phyloP scores from a whole-genome alignment of 139 green algal genomes.

The Zygnema circumcarinatum region DNA sequence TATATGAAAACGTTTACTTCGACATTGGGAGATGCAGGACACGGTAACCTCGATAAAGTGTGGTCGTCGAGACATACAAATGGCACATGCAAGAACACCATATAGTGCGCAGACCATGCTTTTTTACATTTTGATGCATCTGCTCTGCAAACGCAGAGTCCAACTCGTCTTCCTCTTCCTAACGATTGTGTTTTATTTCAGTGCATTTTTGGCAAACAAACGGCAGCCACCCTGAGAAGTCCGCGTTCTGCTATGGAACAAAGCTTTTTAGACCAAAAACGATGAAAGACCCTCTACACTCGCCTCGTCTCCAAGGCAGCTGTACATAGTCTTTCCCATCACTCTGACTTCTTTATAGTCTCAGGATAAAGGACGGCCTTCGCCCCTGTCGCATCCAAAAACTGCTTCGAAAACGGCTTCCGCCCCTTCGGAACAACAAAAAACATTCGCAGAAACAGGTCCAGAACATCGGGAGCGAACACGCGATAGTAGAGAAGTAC shows the following conservation, averaged over 20 bases:
- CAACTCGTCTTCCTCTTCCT: no score
- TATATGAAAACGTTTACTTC: no score
- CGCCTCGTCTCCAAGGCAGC: background rate
- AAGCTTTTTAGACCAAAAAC: background rate
- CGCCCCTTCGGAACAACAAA: conserved; percentile 1
- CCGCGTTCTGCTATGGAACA: background rate
- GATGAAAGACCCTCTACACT: background rate
- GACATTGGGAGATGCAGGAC: no score
- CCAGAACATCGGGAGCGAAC: conserved; percentile 52
- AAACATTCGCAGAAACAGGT: conserved; percentile 17
- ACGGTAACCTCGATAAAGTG: no score
- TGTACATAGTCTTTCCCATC: background rate
- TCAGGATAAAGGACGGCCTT: conserved; percentile 25
- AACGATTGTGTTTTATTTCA: no score
- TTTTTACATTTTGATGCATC: no score
- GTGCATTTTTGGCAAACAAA: conserved; percentile 7
- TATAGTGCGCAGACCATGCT: no score
- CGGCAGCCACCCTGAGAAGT: background rate
- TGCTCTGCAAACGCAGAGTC: no score
- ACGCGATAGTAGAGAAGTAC: conserved; percentile 50
- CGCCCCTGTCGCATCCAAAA: background rate
- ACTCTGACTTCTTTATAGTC: conserved; percentile 11
- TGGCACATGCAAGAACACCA: no score
- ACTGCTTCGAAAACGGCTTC: background rate
- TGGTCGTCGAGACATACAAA: no score